Conservation (phyloP, 2,329 filamentous ascomycete genomes). For the Eurotiales sp. region DNA sequence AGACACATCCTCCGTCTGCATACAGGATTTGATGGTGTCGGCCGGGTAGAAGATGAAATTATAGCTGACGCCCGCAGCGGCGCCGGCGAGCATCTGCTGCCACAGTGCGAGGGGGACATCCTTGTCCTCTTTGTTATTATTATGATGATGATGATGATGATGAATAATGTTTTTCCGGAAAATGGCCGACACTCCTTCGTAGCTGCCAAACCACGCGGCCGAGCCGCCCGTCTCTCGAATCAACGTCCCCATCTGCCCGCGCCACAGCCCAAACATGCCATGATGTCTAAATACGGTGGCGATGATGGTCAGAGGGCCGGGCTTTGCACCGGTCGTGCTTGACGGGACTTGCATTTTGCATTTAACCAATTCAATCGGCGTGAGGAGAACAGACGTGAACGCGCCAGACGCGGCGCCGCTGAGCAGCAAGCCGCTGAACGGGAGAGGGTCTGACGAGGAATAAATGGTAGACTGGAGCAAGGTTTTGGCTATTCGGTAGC, state of each 20-base stretch:
- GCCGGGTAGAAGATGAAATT: constrained; percentile 98
- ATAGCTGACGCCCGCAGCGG: constrained; percentile 85
- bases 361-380: constrained; percentile 94
- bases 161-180: no score
- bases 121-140: not conserved
- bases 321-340: constrained; percentile 34
- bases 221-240: constrained; percentile 91
- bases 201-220: constrained; percentile 91
- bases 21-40: constrained; percentile 94
- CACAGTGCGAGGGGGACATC: constrained; percentile 64
- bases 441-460: constrained; percentile 54
- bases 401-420: constrained; percentile 85
- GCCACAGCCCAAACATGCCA: constrained; percentile 86
- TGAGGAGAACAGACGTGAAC: constrained; percentile 85
- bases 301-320: constrained; percentile 68
- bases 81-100: constrained; percentile 85
- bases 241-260: constrained; percentile 87
- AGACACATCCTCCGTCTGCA: constrained; percentile 77
- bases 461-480: constrained; percentile 64
- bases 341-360: constrained; percentile 90
- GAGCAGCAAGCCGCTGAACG: constrained; percentile 69
- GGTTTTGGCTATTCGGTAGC: constrained; percentile 66
- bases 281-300: constrained; percentile 76
- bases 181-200: constrained; percentile 71
- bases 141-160: no score